A percentile compares a stretch with the other conserved stretches of the same genome.
phyloP scores from a whole-genome alignment of 345 rosid genomes.

The Camelina hispida region DNA sequence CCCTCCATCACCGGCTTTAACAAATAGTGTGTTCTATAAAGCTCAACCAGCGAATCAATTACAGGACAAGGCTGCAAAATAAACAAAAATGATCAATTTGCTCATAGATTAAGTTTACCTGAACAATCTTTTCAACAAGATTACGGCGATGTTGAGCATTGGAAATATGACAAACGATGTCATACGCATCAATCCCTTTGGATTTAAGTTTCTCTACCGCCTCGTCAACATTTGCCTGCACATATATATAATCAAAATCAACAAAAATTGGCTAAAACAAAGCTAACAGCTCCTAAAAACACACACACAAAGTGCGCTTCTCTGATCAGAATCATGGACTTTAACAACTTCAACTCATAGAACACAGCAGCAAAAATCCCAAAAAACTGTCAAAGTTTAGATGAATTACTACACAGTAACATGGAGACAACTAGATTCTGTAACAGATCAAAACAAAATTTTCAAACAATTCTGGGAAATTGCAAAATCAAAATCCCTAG shows the following conservation, averaged over 20 bases:
- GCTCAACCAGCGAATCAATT: no score
- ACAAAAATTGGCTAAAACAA: neutral
- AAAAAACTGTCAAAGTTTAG: neutral
- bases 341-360: neutral
- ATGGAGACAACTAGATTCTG: neutral
- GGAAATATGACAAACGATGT: conserved; percentile 89
- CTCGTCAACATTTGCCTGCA: conserved; percentile 81
- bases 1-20: no score
- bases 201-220: conserved; percentile 74
- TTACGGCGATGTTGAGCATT: conserved; percentile 73
- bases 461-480: no score
- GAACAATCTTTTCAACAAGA: conserved; percentile 65
- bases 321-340: neutral
- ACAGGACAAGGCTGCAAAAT: no score
- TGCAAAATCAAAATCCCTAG: no score
- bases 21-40: no score
- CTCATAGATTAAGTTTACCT: conserved; percentile 50
- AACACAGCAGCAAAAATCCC: no score
- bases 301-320: neutral
- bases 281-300: neutral
- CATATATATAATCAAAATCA: neutral
- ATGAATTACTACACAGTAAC: neutral
- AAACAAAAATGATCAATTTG: neutral
- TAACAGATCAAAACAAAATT: no score
- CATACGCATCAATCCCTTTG: conserved; percentile 70